Evolutionary conservation across 331 rosid genomes (phyloP).

Genomic region (Ulmus americana): DNA sequence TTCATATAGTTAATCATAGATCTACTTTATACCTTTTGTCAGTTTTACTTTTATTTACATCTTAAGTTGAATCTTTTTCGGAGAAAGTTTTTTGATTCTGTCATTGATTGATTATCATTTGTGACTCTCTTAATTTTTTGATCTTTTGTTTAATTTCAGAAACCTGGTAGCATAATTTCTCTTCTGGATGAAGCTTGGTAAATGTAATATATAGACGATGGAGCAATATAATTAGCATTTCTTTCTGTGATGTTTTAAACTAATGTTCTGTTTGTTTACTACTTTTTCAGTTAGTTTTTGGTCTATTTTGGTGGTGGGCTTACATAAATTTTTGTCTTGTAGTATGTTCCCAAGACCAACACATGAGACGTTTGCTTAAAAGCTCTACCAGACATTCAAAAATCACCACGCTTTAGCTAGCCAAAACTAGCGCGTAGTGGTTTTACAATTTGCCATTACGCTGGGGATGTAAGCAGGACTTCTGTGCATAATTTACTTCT

Average conservation of each 20-base stretch:
- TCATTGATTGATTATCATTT: neutral
- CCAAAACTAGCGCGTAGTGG: conserved; percentile 87
- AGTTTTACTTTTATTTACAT: neutral
- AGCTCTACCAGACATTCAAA: conserved; percentile 92
- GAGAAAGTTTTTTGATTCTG: neutral
- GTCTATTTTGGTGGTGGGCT: conserved; percentile 21
- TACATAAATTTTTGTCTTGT: conserved; percentile 33
- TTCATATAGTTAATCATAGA: neutral
- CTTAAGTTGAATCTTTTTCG: neutral
- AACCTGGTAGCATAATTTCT: conserved; percentile 98
- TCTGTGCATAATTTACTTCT: neutral
- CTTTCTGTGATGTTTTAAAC: conserved; percentile 5
- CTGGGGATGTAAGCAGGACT: conserved; percentile 86
- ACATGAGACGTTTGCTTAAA: conserved; percentile 92
- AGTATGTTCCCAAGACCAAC: conserved; percentile 99
- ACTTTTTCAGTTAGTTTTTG: neutral
- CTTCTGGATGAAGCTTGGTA: conserved; percentile 99
- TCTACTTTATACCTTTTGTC: too few species aligned
- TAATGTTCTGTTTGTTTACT: conserved; percentile 16
- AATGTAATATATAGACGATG: conserved; percentile 15
- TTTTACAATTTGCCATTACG: conserved; percentile 97
- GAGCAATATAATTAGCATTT: conserved; percentile 7
- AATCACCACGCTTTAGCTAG: conserved; percentile 82
- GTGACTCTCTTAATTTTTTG: conserved; percentile 10
- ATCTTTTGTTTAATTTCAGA: conserved; percentile 48